Conservation (phyloP, 2,329 filamentous ascomycete genomes). For the Talaromyces sp. region DNA sequence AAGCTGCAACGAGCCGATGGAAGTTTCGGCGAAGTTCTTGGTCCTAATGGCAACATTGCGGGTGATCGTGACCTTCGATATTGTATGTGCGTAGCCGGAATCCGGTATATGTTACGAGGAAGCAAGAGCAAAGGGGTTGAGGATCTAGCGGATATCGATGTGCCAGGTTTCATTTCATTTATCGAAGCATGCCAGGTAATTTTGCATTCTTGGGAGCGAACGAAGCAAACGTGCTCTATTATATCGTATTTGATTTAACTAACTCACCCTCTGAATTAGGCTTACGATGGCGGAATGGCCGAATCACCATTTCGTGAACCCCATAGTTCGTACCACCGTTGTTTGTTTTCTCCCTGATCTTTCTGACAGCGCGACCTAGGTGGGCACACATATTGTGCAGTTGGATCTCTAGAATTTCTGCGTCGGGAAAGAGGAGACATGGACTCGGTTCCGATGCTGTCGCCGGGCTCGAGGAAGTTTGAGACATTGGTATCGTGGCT, state of each 20-base stretch:
- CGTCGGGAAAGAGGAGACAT: conserved; percentile 56
- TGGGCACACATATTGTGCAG: conserved; percentile 87
- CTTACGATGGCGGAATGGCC: conserved; percentile 82
- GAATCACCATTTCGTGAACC: conserved; percentile 79
- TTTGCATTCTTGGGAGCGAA: no score
- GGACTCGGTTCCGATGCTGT: conserved; percentile 25
- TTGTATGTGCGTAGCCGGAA: conserved; percentile 79
- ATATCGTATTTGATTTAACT: not conserved
- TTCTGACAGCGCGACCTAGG: conserved; percentile 53
- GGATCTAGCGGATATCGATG: conserved; percentile 72
- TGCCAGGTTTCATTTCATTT: conserved; percentile 69
- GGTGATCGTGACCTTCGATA: conserved; percentile 85
- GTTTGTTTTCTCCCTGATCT: conserved; percentile 8
- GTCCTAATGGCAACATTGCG: conserved; percentile 62
- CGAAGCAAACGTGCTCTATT: not conserved
- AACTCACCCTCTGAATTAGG: conserved; percentile 49
- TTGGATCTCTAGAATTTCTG: conserved; percentile 77
- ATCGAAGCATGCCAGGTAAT: conserved; percentile 66
- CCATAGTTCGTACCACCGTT: conserved; percentile 62
- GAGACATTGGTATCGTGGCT: conserved; percentile 58
- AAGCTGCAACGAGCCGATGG: conserved; percentile 79
- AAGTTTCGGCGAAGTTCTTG: conserved; percentile 84
- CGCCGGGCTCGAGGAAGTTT: conserved; percentile 33
- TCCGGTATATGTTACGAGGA: conserved; percentile 80
- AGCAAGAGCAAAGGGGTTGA: conserved; percentile 56